Percentiles rank a stretch among this genome's conserved stretches.
phyloP scores from a whole-genome alignment of 2,329 filamentous ascomycete genomes.

The Penicillium sp. region DNA sequence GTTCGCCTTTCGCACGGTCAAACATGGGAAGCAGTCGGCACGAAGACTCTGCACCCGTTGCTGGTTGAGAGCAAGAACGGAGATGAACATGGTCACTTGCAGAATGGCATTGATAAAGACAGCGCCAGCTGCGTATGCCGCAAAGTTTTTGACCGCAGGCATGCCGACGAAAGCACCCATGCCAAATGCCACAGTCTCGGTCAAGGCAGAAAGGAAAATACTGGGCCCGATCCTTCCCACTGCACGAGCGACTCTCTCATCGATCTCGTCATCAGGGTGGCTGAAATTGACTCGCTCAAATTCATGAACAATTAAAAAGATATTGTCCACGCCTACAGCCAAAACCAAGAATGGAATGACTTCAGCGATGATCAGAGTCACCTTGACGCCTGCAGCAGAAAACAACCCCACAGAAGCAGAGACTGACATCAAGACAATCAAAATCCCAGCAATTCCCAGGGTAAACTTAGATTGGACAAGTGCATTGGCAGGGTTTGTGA shows the following conservation, averaged over 20 bases:
- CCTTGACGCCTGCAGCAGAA: slow-evolving; percentile 87
- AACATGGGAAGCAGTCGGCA: slow-evolving; percentile 88
- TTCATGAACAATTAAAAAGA: slow-evolving; percentile 97
- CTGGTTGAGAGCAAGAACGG: slow-evolving; percentile 88
- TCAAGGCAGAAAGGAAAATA: slow-evolving; percentile 90
- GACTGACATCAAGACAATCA: slow-evolving; percentile 97
- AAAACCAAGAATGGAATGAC: slow-evolving; percentile 97
- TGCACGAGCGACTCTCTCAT: slow-evolving; percentile 80
- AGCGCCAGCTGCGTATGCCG: slow-evolving; percentile 90
- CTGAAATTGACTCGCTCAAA: slow-evolving; percentile 93
- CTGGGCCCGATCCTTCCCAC: slow-evolving; percentile 97
- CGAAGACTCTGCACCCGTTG: slow-evolving; percentile 82
- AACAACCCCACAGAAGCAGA: slow-evolving; percentile 93
- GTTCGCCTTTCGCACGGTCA: slow-evolving; percentile 76
- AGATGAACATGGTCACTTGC: slow-evolving; percentile 96
- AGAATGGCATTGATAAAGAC: slow-evolving; percentile 97
- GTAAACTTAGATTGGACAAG: slow-evolving; percentile 97
- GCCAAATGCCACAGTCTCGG: slow-evolving; percentile 90
- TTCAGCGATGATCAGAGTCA: slow-evolving; percentile 95
- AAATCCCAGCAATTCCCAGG: slow-evolving; percentile 87
- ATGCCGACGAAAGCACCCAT: slow-evolving; percentile 93
- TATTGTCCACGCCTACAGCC: slow-evolving; percentile 97
- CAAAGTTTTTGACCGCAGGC: slow-evolving; percentile 97
- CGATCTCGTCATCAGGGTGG: slow-evolving; percentile 83
- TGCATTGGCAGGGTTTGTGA: slow-evolving; percentile 78